Base-by-base conservation (phyloP, 257 asterid species). In the Primulina tabacum region DNA sequence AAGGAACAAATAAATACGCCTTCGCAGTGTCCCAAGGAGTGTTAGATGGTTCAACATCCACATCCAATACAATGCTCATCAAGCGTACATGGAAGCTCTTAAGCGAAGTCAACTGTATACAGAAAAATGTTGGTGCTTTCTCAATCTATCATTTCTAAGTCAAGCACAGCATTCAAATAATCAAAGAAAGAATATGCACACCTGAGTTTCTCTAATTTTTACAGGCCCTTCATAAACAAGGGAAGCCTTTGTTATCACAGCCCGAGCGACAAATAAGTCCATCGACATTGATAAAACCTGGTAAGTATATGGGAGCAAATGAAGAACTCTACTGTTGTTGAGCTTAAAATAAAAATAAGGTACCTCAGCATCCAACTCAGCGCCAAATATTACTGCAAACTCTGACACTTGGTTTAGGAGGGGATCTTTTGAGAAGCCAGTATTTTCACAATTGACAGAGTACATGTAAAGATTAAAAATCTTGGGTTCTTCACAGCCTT, bases 31-130 rank as follows among this genome's bases (percentile, higher is more conserved):
- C 97, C 99, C 99, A 94, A 28, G 99, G 97, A 71, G 99, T 94
- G 80, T 79, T 89, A 71, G 96, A 82, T 74, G 97, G 99, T 73
- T 94, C 99, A 68, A 91, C 99, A 79, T 91, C 97, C 83, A 94
- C 99, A 71, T 94, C 99, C 88, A 94, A 83, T 43, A 94, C 97
- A 84, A 91, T 89, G 87, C 99, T 91, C 99, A 94, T 94, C 71
- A 94, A 76, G 77, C 99, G 86, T 28, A 94, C 99, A 78, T 94
- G 99, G 79, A 94, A 94, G 81, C 87, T 86, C 87, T 94, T 89
- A 12, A 94, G 92, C 73, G 79, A 76, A 62, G 84, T 71, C 84
- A 94, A 79, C 99, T 91, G 88, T 61, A 56, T 17, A 68, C 60
- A 68, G 73, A 73, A 58, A 75, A 77, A 62, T 38, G 65, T 64